Base-by-base conservation (phyloP, 148 eudicot species). In the Camellia sinensis region DNA sequence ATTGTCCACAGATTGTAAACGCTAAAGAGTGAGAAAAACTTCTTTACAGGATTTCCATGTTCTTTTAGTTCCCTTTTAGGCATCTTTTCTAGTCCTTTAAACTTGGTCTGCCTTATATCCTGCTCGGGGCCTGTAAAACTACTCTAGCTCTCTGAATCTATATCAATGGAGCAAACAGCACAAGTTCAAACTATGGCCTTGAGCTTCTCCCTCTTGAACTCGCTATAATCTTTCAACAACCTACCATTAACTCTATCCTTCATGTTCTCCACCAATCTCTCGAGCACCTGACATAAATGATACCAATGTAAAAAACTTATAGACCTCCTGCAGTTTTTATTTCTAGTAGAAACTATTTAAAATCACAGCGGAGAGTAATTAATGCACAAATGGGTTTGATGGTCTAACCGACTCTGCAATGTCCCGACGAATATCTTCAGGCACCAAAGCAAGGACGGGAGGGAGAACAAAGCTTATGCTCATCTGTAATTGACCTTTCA, bases 401-500 rank as follows among this genome's bases (percentile, higher is more conserved):
- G 75, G 61, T 78, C 93, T 88, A 13, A 94, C 97, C 80, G 94
- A 82, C 66, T 92, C 92, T 70, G 94, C 90, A 46, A 94, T 88
- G 76, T 82, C 85, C 50, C 83, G 85, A 7, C 86, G 88, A 86
- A 90, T 83, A 85, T 86, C 79, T 80, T 92, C 95, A 78, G 97
- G 97, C 56, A 94, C 83, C 73, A 94, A 70, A 57, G 85, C 73
- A 53, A 92, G 90, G 75, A 90, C 75, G 21, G 91, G 91, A 56
- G 98, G 92, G 17, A 90, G 93, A 70, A 82, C 84, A 81, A 92
- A 89, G 84, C 86, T 89, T n/a, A 92, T 87, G 66, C 86, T 91
- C 95, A 94, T 88, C 85, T 88, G 88, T 65, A 94, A 67, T 82
- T 83, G 92, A 74, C 97, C 98, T 86, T 87, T 94, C 21, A 94